Base-by-base conservation (phyloP, 257 asterid species). In the Lithospermum erythrorhizon region DNA sequence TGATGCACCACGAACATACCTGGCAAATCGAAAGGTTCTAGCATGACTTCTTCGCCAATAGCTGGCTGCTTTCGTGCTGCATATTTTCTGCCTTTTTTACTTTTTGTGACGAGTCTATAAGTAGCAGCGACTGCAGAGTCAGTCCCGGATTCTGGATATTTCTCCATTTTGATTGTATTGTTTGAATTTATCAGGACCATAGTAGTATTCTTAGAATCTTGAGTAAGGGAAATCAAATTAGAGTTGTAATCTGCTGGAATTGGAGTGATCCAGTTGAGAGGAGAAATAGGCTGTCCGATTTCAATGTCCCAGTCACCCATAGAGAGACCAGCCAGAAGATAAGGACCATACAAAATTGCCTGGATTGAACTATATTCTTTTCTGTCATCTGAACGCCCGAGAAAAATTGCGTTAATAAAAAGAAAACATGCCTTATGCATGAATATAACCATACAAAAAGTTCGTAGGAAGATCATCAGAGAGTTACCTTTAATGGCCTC, bases 281-380 rank as follows among this genome's bases (percentile, higher is more conserved):
- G 65, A 21, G 82, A 59, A 29, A 74, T 23, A 5, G 74, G 56
- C 24, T 83, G 66, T 9, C 62, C 72, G 54, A 87, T 79, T 19
- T 78, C 63, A 47, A 91, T 67, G 70, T 80, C 77, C 95, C 94
- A 91, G 55, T 84, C 95, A 8, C 84, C 89, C 16, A 45, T 61
- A 8, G 95, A 59, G 1, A 79, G 79, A 19, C 94, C 98, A 6
- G 87, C 95, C 2, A 91, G 95, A 61, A 88, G 95, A 79, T 91
- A 91, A 57, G 95, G 95, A 35, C 98, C 98, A 45, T 82, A 91
- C 62, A 86, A 72, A 71, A 91, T 74, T 35, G 98, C 95, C 25
- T 84, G 82, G 49, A 91, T 35, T 0, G 94, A 78, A n/a, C 84
- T 73, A 61, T 72, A 88, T 58, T 76, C 87, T 0, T 79, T 68